Conservation (phyloP, 2,329 filamentous ascomycete genomes). For the Fusarium liriodendri region DNA sequence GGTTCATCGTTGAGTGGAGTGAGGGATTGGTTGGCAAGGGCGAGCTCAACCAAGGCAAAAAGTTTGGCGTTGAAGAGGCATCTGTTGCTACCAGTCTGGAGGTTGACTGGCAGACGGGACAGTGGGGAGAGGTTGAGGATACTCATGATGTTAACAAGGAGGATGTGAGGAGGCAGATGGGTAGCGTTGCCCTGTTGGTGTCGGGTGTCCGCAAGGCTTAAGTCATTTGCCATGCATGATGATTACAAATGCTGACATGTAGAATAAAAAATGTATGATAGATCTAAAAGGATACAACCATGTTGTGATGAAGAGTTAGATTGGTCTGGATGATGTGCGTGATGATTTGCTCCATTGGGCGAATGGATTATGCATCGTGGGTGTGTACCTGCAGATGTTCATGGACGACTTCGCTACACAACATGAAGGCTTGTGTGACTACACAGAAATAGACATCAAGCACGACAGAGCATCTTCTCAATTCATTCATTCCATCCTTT, state of each 20-base stretch:
- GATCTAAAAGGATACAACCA: neutral
- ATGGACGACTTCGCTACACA: neutral
- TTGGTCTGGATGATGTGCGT: neutral
- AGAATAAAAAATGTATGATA: slow-evolving; percentile 35
- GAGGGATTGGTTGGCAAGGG: slow-evolving; percentile 71
- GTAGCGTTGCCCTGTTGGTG: slow-evolving; percentile 86
- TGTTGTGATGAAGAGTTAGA: neutral
- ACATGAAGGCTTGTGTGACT: neutral
- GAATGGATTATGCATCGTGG: neutral
- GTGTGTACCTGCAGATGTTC: neutral
- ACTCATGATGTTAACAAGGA: slow-evolving; percentile 97
- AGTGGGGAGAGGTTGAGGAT: slow-evolving; percentile 98
- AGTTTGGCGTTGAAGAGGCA: slow-evolving; percentile 86
- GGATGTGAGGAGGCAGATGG: slow-evolving; percentile 87
- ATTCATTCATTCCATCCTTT: neutral
- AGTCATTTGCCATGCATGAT: neutral
- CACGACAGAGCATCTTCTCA: neutral
- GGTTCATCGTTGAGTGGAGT: slow-evolving; percentile 90
- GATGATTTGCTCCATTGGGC: neutral
- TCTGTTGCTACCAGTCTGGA: slow-evolving; percentile 82
- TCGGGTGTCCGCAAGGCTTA: slow-evolving; percentile 62
- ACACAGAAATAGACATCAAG: neutral
- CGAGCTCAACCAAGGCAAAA: slow-evolving; percentile 45
- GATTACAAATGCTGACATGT: slow-evolving; percentile 14
- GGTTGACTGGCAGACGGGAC: slow-evolving; percentile 87